Evolutionary conservation across 805 yeast species (phyloP), one percentile per base, ranked within the genome.

Genomic region (Candida tammaniensis): DNA sequence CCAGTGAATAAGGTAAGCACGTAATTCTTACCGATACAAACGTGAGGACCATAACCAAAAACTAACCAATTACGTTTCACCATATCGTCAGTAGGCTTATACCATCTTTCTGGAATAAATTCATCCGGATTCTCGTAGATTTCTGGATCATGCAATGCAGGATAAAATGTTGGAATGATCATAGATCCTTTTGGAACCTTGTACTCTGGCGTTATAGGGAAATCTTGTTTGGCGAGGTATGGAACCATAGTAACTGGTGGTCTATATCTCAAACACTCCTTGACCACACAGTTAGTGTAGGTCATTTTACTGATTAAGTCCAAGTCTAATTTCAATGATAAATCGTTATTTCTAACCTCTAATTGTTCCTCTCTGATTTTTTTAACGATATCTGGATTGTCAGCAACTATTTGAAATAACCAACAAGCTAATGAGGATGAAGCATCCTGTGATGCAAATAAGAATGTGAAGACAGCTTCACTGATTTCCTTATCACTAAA

Each of bases 231-330:
- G 35, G 76, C 96, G 40, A 86, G 87, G 58, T 93, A 93, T 33
- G 98, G 98, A 42, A 93, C 98, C 98, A 93, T 93, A 38, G 89
- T 55, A 43, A 93, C 98, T 3, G 98, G 98, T 17, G 98, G 98
- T 64, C 98, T 82, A 70, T 84, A 85, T 59, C 98, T 82, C 49
- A 93, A 76, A 36, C 93, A 69, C 70, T 93, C 98, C 64, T 80
- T 86, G 42, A 93, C 96, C 44, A 86, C 96, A 82, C 79, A 79
- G 51, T 75, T 73, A 13, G 98, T 91, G 69, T 87, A 93, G 17
- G 63, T 70, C 98, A 93, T 93, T 50, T 80, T 52, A 45, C 85
- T 93, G 44, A 93, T 82, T 59, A 93, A 64, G 15, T 82, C 88
- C 38, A 86, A 70, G 31, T 75, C 62, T 41, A 91, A 69, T 28